Evolutionary conservation across 345 rosid species (phyloP), one percentile per base, ranked within the genome.

Genomic region (Eucalyptus urophylla): DNA sequence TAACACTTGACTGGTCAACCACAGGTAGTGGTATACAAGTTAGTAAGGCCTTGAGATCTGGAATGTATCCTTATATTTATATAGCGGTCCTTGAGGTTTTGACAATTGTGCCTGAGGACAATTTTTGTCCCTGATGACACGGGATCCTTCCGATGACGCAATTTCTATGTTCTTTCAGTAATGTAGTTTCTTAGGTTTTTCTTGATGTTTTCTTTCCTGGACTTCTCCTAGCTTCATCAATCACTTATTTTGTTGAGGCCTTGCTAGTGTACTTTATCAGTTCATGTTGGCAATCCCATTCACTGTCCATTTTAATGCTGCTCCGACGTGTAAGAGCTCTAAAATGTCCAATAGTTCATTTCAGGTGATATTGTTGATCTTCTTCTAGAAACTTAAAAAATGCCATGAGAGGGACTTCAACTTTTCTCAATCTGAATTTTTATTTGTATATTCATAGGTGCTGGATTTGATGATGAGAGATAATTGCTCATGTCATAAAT

Each of bases 401-500:
- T 60, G 31, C 67, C 67, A 60, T 56, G 0, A 21, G 62, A 56
- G 62, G 62, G 22, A 1, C 44, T 83, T 83, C 25, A 47, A 40
- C 16, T 27, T 13, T 33, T 25, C 83, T n/a, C 76, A 44, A 24
- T 21, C 53, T 89, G 72, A 88, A 4, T 49, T 33, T 51, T 51
- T 72, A 37, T 89, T 89, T 33, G 37, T 13, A 86, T 37, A 43
- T 56, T 80, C 47, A 17, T 43, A 97, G 99, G 98, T 93, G 96
- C 97, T 90, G 99, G 99, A 86, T 96, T 97, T 93, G 99, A 96
- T 92, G 99, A 96, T 89, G 99, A 97, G 90, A 97, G 96, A 93
- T 93, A 98, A 45, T 92, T 96, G 40, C 92, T 96, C 81, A 96
- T 97, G 99, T 96, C 99, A 6, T 98, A 97, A 94, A 96, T 93